Evolutionary conservation across 2,329 filamentous ascomycete genomes (phyloP).

Genomic region (Metarhizium robertsii): DNA sequence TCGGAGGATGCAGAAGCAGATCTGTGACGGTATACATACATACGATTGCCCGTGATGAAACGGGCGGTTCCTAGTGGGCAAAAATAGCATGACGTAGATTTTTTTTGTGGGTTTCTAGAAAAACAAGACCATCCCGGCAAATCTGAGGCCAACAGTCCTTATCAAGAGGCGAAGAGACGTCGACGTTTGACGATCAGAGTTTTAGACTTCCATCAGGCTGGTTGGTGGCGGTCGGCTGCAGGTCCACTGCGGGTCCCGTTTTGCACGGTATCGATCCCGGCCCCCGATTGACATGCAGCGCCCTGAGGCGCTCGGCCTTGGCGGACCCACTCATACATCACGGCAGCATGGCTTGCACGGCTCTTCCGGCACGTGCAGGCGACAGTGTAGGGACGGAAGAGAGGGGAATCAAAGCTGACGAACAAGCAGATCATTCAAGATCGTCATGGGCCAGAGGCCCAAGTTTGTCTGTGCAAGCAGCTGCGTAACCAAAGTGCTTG

Average conservation of each 20-base stretch:
- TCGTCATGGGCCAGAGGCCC: too few species aligned
- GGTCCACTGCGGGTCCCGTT: not conserved
- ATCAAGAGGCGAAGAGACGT: not conserved
- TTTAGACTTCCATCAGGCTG: not conserved
- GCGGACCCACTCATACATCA: not conserved
- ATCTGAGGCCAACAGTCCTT: not conserved
- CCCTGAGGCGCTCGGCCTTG: not conserved
- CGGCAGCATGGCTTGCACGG: too few species aligned
- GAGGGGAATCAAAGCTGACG: too few species aligned
- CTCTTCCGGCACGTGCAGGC: too few species aligned
- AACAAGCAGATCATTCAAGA: too few species aligned
- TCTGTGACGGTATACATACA: too few species aligned
- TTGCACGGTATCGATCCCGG: constrained; percentile 1
- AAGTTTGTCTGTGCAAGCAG: too few species aligned
- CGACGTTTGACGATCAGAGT: not conserved
- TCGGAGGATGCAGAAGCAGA: too few species aligned
- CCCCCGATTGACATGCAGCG: constrained; percentile 4
- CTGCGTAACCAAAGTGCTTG: too few species aligned
- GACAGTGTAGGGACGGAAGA: too few species aligned
- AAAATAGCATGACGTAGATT: not conserved
- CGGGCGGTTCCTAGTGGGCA: not conserved
- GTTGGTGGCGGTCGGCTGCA: not conserved
- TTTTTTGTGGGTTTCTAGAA: not conserved
- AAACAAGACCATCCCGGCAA: not conserved
- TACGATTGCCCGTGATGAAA: not conserved